A percentile compares a stretch with the other conserved stretches of the same genome.
These are phyloP conservation scores for Herpetospermum pedunculosum DNA, from an alignment of 306 rosid species.

Conservation along the genomic window DNA sequence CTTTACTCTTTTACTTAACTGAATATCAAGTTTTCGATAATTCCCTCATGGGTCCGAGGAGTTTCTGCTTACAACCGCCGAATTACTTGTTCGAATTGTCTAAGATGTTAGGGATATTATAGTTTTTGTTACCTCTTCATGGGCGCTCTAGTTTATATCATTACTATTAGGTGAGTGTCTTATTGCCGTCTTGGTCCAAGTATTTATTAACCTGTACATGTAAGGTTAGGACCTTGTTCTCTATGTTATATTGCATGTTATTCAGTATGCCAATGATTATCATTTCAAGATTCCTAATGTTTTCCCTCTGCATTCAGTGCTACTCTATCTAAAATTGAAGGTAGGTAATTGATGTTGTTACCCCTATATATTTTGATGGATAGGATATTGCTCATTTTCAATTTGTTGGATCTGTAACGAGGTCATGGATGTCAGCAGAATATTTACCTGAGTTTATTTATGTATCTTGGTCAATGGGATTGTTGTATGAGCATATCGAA, in stretches of 20 bases:
- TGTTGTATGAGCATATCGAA: neutral
- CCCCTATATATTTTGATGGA: neutral
- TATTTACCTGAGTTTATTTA: neutral
- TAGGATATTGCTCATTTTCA: neutral
- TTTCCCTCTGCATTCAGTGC: neutral
- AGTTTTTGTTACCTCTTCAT: neutral
- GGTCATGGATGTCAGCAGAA: neutral
- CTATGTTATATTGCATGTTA: neutral
- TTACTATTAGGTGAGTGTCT: neutral
- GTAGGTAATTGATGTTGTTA: neutral
- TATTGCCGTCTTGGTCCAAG: neutral
- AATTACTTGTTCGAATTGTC: neutral
- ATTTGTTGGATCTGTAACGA: neutral
- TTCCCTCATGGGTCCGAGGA: neutral
- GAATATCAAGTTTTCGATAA: neutral
- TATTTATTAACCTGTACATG: neutral
- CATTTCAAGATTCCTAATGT: neutral
- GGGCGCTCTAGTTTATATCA: neutral
- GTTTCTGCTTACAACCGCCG: neutral
- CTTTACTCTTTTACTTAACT: neutral
- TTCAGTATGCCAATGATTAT: neutral
- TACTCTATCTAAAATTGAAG: neutral
- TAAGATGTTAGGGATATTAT: neutral
- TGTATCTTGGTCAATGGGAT: neutral
- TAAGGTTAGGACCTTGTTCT: neutral